These are phyloP conservation scores for Lagenaria siceraria DNA, from an alignment of 306 rosid species.

Conservation along the genomic window DNA sequence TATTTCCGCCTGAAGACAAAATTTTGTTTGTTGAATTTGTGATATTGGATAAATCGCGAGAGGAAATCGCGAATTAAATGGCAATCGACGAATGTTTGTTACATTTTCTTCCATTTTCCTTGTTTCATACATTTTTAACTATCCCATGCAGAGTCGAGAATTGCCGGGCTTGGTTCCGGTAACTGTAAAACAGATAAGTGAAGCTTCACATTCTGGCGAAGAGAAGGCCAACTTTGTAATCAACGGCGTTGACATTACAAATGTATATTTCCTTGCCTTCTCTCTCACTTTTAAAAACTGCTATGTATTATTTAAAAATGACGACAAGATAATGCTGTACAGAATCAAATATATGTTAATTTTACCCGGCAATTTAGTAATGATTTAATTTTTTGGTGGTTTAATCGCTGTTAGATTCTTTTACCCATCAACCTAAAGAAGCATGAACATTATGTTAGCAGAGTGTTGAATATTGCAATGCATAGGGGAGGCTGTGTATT, in stretches of 20 bases:
- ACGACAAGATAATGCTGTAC: background rate
- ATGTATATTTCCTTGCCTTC: constrained; percentile 30
- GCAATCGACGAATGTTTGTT: background rate
- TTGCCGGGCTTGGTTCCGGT: constrained; percentile 69
- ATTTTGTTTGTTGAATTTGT: background rate
- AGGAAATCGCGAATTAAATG: background rate
- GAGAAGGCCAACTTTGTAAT: constrained; percentile 70
- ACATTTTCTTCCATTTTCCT: background rate
- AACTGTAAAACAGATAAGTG: constrained; percentile 86
- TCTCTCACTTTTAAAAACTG: background rate
- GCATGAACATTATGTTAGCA: background rate
- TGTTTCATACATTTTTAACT: background rate
- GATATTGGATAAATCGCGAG: background rate
- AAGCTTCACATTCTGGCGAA: constrained; percentile 68
- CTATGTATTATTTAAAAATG: background rate
- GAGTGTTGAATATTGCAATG: background rate
- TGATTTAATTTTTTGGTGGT: background rate
- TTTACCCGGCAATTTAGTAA: background rate
- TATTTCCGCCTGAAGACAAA: background rate
- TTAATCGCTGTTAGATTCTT: background rate
- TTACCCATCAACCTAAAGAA: background rate
- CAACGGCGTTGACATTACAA: constrained; percentile 60
- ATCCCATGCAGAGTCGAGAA: constrained; percentile 38
- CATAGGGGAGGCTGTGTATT: background rate
- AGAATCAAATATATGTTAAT: background rate